Percentiles rank a stretch among this genome's conserved stretches.
Evolutionary conservation across 768 basidiomycete species (phyloP).

Genomic region (Grammothele lineata): DNA sequence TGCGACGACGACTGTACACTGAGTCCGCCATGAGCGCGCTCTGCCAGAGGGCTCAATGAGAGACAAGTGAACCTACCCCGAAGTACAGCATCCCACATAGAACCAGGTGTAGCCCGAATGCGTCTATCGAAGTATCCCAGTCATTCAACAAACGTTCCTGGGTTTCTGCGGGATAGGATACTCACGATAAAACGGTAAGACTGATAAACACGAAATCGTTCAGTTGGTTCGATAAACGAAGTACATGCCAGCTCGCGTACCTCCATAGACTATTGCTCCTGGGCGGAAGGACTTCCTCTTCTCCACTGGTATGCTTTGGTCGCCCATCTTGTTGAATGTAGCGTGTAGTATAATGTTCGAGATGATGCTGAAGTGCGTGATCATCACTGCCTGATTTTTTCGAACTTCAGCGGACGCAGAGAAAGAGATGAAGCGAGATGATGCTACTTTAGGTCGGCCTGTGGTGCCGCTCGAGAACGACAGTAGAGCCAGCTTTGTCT

Average conservation of each 20-base stretch:
- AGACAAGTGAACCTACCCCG: constrained; percentile 10
- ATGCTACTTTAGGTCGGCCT: constrained; percentile 27
- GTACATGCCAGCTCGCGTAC: constrained; percentile 40
- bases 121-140: not conserved
- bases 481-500: constrained; percentile 28
- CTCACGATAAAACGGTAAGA: constrained; percentile 15
- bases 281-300: constrained; percentile 14
- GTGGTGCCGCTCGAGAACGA: constrained; percentile 31
- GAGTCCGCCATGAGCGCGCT: not conserved
- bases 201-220: no score
- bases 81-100: constrained; percentile 12
- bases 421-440: no score
- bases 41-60: no score
- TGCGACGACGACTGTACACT: constrained; percentile 27
- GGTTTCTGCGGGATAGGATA: not conserved
- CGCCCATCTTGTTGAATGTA: constrained; percentile 12
- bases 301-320: constrained; percentile 15
- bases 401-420: not conserved
- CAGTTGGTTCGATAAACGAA: no score
- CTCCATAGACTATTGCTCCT: constrained; percentile 21
- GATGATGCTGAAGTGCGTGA: constrained; percentile 28
- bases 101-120: constrained; percentile 15
- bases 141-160: not conserved
- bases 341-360: constrained; percentile 27
- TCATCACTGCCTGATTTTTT: constrained; percentile 23